These are phyloP conservation scores for Triticum dicoccoides DNA, from an alignment of 176 grass and related monocot species.

Conservation along the genomic window DNA sequence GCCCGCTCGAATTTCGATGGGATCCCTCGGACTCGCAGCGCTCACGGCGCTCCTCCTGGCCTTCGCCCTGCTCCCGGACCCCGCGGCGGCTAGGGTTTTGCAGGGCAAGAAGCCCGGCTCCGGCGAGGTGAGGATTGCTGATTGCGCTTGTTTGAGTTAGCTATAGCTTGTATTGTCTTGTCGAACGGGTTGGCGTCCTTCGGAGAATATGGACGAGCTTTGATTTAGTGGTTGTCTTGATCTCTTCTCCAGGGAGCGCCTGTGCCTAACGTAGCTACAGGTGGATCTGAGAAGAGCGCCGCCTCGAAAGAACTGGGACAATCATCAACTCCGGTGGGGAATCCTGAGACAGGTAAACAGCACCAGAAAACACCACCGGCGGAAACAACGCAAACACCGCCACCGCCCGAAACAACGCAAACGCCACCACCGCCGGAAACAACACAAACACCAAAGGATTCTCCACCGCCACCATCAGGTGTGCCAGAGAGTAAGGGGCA, in stretches of 20 bases:
- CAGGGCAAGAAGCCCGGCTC: constrained; percentile 32
- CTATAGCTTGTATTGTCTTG: background rate
- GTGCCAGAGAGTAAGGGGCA: constrained; percentile 1
- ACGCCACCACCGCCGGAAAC: background rate
- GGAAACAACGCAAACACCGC: background rate
- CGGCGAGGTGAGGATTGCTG: constrained; percentile 24
- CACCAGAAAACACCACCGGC: background rate
- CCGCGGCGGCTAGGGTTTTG: constrained; percentile 30
- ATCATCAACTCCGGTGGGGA: background rate
- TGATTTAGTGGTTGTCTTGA: background rate
- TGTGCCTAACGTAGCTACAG: background rate
- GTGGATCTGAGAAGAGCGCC: constrained; percentile 17
- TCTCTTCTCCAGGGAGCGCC: constrained; percentile 27
- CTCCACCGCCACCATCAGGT: background rate
- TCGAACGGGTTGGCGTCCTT: background rate
- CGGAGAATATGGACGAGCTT: background rate
- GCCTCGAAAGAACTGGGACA: background rate
- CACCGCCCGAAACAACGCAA: background rate
- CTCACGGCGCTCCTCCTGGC: constrained; percentile 29
- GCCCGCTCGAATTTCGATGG: constrained; percentile 15
- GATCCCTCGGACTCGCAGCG: constrained; percentile 8
- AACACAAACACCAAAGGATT: background rate
- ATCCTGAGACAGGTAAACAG: background rate
- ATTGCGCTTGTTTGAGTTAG: background rate
- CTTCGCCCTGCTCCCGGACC: constrained; percentile 1